Conservation (phyloP, 2,329 filamentous ascomycete genomes). For the Microascus cirrosus region DNA sequence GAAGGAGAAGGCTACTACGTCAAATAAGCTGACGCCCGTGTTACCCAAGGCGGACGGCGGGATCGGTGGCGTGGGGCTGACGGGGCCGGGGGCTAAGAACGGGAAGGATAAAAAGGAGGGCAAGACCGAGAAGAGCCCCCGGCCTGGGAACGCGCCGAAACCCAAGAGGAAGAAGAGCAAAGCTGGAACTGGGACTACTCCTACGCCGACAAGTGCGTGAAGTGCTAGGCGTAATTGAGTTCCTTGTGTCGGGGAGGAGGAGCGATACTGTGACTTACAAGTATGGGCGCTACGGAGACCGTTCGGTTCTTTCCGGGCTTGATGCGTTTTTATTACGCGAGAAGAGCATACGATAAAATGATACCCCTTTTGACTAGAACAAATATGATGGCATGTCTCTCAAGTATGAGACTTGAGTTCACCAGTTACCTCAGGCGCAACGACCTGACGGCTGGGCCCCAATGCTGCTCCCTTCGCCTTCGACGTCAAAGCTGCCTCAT, state of each 20-base stretch:
- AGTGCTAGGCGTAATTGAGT: background rate
- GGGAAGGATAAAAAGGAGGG: slow-evolving; percentile 20
- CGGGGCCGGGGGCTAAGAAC: slow-evolving; percentile 18
- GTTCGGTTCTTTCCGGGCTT: background rate
- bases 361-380: background rate
- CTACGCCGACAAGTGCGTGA: background rate
- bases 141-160: slow-evolving; percentile 15
- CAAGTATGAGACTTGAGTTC: background rate
- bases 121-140: slow-evolving; percentile 22
- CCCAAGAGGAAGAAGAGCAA: slow-evolving; percentile 28
- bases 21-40: slow-evolving; percentile 3
- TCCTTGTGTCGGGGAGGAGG: background rate
- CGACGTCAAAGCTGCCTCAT: too few relatives aligned
- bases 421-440: background rate
- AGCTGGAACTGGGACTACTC: slow-evolving; percentile 3
- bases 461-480: too few relatives aligned
- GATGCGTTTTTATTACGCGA: background rate
- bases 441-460: background rate
- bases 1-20: slow-evolving; percentile 22
- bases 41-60: background rate
- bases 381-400: background rate
- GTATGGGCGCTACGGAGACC: background rate
- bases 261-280: background rate
- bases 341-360: background rate
- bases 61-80: background rate